Base-by-base conservation (phyloP, 1,284 basidiomycete species). In the Sanguinoderma infundibulare region DNA sequence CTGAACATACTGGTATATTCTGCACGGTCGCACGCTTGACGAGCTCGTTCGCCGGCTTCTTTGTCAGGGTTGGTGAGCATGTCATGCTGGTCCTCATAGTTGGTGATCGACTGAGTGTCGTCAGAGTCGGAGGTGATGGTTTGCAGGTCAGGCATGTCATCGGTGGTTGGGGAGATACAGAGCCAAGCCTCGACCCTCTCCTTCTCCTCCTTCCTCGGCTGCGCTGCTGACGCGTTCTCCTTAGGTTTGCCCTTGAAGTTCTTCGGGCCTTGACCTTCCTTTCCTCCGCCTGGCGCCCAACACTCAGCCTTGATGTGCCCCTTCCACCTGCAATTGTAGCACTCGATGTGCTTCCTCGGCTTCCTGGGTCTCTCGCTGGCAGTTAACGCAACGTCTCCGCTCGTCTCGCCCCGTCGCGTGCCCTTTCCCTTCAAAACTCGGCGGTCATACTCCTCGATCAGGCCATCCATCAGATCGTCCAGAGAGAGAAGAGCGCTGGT, bases 251-350 rank as follows among this genome's bases (percentile, higher is more conserved):
- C n/a, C 14, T 35, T 35, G 7, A 14, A 6, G 14, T 57, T 59
- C 55, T 57, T 54, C 51, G 61, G 68, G 14, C 34, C 34, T 35
- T 35, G 34, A 14, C 34, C 70, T 46, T 73, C 68, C 53, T 71
- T 73, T 34, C 67, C 72, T 57, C 74, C 73, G 14, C 74, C 74
- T 47, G 61, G 61, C 7, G 61, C 59, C 64, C 67, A 72, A 57
- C 72, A 75, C 22, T 73, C 65, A 1, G 35, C 22, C 46, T 64
- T 65, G n/a, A 39, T 55, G 57, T 75, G 73, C 2, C 72, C 69
- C 6, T 20, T 52, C 58, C 62, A 64, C 10, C 56, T 49, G 57
- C 73, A 73, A 24, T 74, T 74, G 44, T 46, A 60, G 47, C 70
- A 72, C 36, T 62, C 55, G 6, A 57, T 58, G 40, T 64, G 44